Percentiles rank a stretch among this genome's conserved stretches.
phyloP scores from a whole-genome alignment of 345 rosid species.

The Salix udensis region DNA sequence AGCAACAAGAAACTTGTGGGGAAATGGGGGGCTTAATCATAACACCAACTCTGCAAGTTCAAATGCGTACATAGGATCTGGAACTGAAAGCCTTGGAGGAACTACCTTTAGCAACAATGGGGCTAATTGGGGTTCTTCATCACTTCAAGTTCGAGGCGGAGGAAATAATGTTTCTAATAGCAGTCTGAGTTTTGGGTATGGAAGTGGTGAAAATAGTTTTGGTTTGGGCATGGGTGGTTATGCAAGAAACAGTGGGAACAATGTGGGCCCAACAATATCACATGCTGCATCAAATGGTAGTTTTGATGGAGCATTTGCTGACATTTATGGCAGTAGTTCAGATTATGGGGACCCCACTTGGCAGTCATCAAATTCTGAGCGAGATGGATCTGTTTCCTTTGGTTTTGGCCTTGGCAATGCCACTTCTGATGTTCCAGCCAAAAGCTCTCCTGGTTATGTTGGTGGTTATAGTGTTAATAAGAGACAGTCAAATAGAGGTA shows the following conservation, averaged over 20 bases:
- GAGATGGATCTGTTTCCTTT: slow-evolving; percentile 50
- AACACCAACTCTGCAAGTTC: slow-evolving; percentile 40
- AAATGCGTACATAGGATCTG: slow-evolving; percentile 46
- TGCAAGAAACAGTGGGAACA: slow-evolving; percentile 45
- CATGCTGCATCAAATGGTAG: slow-evolving; percentile 51
- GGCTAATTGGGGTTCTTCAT: slow-evolving; percentile 51
- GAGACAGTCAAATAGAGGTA: slow-evolving; percentile 76
- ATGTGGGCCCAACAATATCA: slow-evolving; percentile 39
- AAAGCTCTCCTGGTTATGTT: slow-evolving; percentile 62
- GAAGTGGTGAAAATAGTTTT: slow-evolving; percentile 49
- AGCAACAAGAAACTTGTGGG: slow-evolving; percentile 61
- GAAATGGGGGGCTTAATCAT: slow-evolving; percentile 53
- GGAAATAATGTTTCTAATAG: slow-evolving; percentile 43
- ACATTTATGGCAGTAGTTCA: slow-evolving; percentile 47
- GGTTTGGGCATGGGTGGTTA: slow-evolving; percentile 48
- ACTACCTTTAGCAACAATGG: slow-evolving; percentile 41
- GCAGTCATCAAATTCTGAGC: slow-evolving; percentile 48
- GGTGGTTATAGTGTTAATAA: slow-evolving; percentile 65
- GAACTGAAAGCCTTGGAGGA: slow-evolving; percentile 48
- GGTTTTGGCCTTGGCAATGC: slow-evolving; percentile 45
- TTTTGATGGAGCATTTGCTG: slow-evolving; percentile 40
- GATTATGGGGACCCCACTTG: slow-evolving; percentile 58
- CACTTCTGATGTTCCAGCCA: slow-evolving; percentile 46
- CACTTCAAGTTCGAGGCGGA: slow-evolving; percentile 49
- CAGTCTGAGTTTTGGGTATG: slow-evolving; percentile 48